Evolutionary conservation across 805 yeast species (phyloP).

Genomic region (Isabelozyma rhagii): DNA sequence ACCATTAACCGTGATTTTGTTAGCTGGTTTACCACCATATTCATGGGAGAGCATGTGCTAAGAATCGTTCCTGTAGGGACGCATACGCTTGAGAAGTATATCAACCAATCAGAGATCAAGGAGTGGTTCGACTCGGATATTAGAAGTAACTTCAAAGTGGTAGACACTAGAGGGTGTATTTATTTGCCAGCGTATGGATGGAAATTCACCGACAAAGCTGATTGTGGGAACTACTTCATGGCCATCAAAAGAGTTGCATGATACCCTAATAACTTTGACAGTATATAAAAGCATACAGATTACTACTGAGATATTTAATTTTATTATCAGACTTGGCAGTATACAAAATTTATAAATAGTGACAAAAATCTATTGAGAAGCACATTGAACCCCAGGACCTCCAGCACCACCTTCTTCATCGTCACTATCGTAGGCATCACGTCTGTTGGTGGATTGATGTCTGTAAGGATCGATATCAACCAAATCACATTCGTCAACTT

Average conservation of each 20-base stretch:
- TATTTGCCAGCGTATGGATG: slow-evolving; percentile 85
- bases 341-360: background rate
- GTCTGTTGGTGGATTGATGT: slow-evolving; percentile 44
- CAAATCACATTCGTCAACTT: slow-evolving; percentile 77
- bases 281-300: too few species aligned
- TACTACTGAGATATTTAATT: background rate
- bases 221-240: slow-evolving; percentile 84
- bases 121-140: slow-evolving; percentile 55
- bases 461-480: slow-evolving; percentile 64
- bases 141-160: slow-evolving; percentile 48
- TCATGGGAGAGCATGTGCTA: slow-evolving; percentile 80
- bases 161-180: slow-evolving; percentile 71
- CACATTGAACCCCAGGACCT: slow-evolving; percentile 85
- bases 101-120: slow-evolving; percentile 67
- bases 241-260: slow-evolving; percentile 58
- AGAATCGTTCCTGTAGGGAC: slow-evolving; percentile 89
- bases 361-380: slow-evolving; percentile 65
- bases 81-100: slow-evolving; percentile 83
- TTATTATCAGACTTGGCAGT: background rate
- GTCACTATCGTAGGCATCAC: slow-evolving; percentile 43
- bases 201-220: slow-evolving; percentile 59
- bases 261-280: background rate
- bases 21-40: slow-evolving; percentile 90
- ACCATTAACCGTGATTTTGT: slow-evolving; percentile 87
- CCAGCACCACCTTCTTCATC: slow-evolving; percentile 52